Conservation (phyloP, 148 eudicot genomes). For the Cornus kousa region DNA sequence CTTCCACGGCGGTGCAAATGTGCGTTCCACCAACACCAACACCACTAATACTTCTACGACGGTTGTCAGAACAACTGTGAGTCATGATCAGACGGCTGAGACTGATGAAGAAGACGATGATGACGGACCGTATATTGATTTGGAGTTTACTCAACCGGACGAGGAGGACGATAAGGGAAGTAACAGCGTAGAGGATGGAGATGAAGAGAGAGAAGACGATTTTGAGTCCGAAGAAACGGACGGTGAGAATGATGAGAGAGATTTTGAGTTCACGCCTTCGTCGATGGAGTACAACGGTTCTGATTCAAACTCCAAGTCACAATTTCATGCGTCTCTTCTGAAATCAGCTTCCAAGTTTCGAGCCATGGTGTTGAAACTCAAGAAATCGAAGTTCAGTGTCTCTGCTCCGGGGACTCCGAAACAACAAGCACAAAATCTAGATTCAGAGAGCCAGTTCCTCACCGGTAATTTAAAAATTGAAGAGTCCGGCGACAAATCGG, state of each 20-base stretch:
- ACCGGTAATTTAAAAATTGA: conserved; percentile 54
- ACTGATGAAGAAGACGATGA: conserved; percentile 39
- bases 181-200: not conserved
- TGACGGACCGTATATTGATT: conserved; percentile 73
- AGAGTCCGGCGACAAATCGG: conserved; percentile 22
- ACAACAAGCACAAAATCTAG: conserved; percentile 1
- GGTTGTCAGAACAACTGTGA: conserved; percentile 19
- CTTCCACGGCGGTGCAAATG: not conserved
- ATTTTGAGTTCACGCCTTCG: conserved; percentile 26
- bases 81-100: conserved; percentile 12
- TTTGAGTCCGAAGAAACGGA: conserved; percentile 15
- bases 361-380: conserved; percentile 60
- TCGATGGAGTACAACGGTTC: conserved; percentile 17
- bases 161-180: conserved; percentile 18
- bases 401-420: not conserved
- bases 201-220: not conserved
- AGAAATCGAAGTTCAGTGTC: conserved; percentile 39
- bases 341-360: conserved; percentile 60
- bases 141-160: conserved; percentile 55
- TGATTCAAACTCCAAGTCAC: conserved; percentile 25
- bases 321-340: conserved; percentile 28
- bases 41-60: conserved; percentile 17
- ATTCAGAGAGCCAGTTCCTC: conserved; percentile 25
- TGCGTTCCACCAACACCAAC: conserved; percentile 2
- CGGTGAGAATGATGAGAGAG: conserved; percentile 11